Percentiles rank a stretch among this genome's conserved stretches.
Conservation (phyloP, 140 eudicot species). For the Senecio squalidus region DNA sequence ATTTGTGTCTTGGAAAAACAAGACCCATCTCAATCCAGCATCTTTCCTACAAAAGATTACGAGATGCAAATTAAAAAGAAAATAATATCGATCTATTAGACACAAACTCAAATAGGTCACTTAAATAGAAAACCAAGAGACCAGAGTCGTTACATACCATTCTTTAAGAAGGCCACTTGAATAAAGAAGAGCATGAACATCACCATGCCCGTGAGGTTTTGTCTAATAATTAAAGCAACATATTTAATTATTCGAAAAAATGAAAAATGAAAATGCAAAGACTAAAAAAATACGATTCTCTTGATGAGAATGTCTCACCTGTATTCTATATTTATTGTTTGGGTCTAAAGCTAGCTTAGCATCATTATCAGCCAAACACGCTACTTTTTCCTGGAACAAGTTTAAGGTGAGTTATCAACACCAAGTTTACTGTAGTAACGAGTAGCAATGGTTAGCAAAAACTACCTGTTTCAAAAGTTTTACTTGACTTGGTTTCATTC, state of each 20-base stretch:
- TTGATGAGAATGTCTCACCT: conserved; percentile 34
- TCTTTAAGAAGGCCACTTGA: conserved; percentile 79
- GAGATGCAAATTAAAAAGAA: background rate
- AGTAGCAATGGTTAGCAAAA: background rate
- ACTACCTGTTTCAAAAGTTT: conserved; percentile 84
- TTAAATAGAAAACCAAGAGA: conserved; percentile 2
- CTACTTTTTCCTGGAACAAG: conserved; percentile 73
- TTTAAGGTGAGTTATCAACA: conserved; percentile 1
- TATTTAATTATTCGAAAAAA: background rate
- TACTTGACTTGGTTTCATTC: conserved; percentile 78
- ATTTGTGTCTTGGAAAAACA: conserved; percentile 95
- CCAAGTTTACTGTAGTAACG: background rate
- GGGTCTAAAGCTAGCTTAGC: conserved; percentile 91
- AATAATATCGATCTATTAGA: background rate
- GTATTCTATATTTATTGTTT: conserved; percentile 61
- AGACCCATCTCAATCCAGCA: conserved; percentile 86
- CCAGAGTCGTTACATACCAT: conserved; percentile 37
- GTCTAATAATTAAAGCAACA: conserved; percentile 18
- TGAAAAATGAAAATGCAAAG: background rate
- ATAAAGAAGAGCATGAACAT: conserved; percentile 85
- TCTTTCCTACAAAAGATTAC: conserved; percentile 51
- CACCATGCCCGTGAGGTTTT: conserved; percentile 98
- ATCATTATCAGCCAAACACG: conserved; percentile 92
- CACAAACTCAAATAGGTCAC: background rate
- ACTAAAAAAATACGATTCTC: background rate